A percentile compares a stretch with the other conserved stretches of the same genome.
Conservation (phyloP, 805 yeast species). For the Myxozyma vanderwaltii region DNA sequence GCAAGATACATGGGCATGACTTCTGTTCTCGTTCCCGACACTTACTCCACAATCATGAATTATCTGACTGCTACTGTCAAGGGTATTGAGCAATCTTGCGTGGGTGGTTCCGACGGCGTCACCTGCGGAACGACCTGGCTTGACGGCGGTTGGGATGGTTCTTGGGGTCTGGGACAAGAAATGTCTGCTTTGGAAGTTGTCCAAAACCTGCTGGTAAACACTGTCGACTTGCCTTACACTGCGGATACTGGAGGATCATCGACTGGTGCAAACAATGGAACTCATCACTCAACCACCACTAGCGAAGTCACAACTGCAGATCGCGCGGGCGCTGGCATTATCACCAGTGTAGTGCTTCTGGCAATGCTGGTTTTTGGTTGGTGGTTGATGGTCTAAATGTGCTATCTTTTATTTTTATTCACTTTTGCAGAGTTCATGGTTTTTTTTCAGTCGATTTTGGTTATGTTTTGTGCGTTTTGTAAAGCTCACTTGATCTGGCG, state of each 20-base stretch:
- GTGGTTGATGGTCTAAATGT: constrained; percentile 24
- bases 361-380: constrained; percentile 16
- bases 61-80: constrained; percentile 53
- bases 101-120: constrained; percentile 83
- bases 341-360: constrained; percentile 16
- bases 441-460: too few relatives aligned
- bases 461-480: too few relatives aligned
- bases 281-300: constrained; percentile 57
- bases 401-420: neutral
- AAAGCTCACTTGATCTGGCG: too few relatives aligned
- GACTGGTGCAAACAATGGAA: constrained; percentile 56
- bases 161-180: constrained; percentile 87
- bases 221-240: constrained; percentile 50
- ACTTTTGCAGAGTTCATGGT: neutral
- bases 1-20: constrained; percentile 74
- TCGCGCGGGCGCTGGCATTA: constrained; percentile 29
- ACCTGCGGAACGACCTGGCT: constrained; percentile 90
- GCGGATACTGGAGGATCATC: constrained; percentile 48
- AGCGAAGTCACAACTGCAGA: constrained; percentile 14
- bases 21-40: constrained; percentile 65
- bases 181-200: constrained; percentile 76
- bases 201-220: constrained; percentile 38
- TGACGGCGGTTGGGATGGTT: constrained; percentile 64
- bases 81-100: constrained; percentile 73
- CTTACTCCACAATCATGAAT: constrained; percentile 42